A percentile compares a stretch with the other conserved stretches of the same genome.
Evolutionary conservation across 73 alveolate species (phyloP).

Genomic region (Paramecium tetraurelia): DNA sequence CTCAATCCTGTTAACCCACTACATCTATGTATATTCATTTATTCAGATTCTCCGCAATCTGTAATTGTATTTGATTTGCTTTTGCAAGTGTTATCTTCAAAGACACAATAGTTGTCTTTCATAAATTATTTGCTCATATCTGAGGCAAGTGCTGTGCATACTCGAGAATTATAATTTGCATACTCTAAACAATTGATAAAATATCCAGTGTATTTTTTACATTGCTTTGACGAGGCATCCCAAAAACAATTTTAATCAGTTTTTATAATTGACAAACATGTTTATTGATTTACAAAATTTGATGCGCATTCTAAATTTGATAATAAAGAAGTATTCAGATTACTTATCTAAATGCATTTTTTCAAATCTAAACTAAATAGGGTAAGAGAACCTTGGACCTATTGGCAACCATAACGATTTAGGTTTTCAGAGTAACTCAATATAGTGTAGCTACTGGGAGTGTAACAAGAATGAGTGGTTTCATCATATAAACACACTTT

Average conservation of each 20-base stretch:
- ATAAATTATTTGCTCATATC: not conserved
- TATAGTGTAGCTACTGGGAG: not conserved
- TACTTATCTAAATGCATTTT: not conserved
- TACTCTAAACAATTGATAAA: not conserved
- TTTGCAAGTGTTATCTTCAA: not conserved
- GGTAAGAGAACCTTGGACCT: not conserved
- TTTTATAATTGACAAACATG: not conserved
- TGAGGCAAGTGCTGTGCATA: not conserved
- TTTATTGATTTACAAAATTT: not conserved
- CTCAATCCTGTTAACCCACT: not conserved
- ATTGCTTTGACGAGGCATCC: not conserved
- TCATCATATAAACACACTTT: not conserved
- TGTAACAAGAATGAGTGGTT: not conserved
- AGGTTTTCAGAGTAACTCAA: not conserved
- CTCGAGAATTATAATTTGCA: not conserved
- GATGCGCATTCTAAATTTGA: not conserved
- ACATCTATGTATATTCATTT: not conserved
- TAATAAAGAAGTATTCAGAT: not conserved
- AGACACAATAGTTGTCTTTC: not conserved
- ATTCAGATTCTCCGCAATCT: not conserved
- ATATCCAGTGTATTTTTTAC: not conserved
- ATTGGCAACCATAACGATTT: not conserved
- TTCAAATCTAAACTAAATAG: not conserved
- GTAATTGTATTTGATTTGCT: not conserved
- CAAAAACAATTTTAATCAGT: not conserved